Percentiles rank a stretch among this genome's conserved stretches.
Evolutionary conservation across 1,139 yeast genomes (phyloP).

Genomic region (Sugiyamaella grinbergsii): DNA sequence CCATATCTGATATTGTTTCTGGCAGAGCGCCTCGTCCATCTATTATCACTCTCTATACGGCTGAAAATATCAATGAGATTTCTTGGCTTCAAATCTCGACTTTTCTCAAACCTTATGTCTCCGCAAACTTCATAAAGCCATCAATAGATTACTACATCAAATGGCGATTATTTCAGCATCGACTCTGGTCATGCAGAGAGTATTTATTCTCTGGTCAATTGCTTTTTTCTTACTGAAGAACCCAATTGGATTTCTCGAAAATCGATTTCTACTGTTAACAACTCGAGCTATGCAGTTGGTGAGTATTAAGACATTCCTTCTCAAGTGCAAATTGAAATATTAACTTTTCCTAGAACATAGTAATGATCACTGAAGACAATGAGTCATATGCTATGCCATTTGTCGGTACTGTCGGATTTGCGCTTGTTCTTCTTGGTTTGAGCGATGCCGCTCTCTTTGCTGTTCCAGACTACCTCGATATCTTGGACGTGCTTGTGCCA

Average conservation of each 20-base stretch:
- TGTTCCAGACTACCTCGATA: constrained; percentile 42
- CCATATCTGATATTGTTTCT: too few species aligned
- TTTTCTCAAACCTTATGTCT: too few species aligned
- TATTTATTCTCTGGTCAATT: constrained; percentile 48
- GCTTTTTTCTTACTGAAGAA: constrained; percentile 47
- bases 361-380: background rate
- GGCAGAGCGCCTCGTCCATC: too few species aligned
- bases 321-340: constrained; percentile 33
- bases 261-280: constrained; percentile 48
- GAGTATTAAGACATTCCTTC: constrained; percentile 34
- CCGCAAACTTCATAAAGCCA: too few species aligned
- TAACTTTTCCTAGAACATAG: background rate
- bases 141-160: too few species aligned
- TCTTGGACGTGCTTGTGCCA: constrained; percentile 72
- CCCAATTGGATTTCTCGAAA: constrained; percentile 29
- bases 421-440: constrained; percentile 42
- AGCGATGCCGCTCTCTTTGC: constrained; percentile 38
- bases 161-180: constrained; percentile 36
- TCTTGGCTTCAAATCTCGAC: background rate
- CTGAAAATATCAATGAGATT: constrained; percentile 3
- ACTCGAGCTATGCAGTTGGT: constrained; percentile 58
- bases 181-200: constrained; percentile 43
- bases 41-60: constrained; percentile 3
- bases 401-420: constrained; percentile 50
- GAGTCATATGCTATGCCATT: constrained; percentile 6